A percentile compares a stretch with the other conserved stretches of the same genome.
Conservation (phyloP, 257 asterid species). For the Ocimum tenuiflorum region DNA sequence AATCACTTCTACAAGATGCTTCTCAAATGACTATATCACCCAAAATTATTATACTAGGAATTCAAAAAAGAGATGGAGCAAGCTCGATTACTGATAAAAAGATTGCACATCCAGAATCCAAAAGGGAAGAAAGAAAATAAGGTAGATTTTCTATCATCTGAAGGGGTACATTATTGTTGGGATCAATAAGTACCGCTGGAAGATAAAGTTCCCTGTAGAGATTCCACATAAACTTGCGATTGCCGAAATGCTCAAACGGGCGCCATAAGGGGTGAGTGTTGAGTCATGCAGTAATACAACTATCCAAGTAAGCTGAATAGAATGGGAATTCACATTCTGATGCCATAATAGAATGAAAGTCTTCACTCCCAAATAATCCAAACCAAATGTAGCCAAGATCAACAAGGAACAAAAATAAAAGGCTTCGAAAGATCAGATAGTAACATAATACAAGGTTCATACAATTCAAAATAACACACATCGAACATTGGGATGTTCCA, state of each 20-base stretch:
- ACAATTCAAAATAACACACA: background rate
- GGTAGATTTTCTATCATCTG: background rate
- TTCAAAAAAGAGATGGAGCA: background rate
- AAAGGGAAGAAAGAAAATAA: constrained; percentile 7
- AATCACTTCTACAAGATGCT: background rate
- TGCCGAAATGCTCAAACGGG: background rate
- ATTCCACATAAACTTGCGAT: no score
- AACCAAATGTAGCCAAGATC: background rate
- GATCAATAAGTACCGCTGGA: background rate
- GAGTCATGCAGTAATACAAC: background rate
- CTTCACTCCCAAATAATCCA: background rate
- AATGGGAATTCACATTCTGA: background rate
- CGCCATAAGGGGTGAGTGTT: background rate
- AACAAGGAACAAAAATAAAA: background rate
- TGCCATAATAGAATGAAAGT: background rate
- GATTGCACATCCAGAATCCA: background rate
- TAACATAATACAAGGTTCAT: background rate
- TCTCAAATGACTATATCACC: background rate
- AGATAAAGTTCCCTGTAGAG: no score
- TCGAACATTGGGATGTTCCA: background rate
- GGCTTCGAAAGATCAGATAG: background rate
- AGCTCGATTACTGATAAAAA: constrained; percentile 3
- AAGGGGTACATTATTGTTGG: background rate
- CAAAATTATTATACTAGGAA: background rate
- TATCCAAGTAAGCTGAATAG: constrained; percentile 7